Base-by-base conservation (phyloP, 257 asterid species). In the Nicotiana tabacum region DNA sequence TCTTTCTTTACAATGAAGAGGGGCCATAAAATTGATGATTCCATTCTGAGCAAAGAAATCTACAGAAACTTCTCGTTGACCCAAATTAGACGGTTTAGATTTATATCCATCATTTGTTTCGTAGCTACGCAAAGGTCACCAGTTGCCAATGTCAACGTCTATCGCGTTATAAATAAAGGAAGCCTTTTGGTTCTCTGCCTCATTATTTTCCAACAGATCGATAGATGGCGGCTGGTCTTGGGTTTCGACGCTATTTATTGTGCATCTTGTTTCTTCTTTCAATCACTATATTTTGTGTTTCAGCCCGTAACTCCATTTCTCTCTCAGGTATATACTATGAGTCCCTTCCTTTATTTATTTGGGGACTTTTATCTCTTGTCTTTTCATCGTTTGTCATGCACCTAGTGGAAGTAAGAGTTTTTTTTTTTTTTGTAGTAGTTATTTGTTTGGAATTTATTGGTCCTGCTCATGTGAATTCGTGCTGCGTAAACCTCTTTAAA, bases 61-160 rank as follows among this genome's bases (percentile, higher is more conserved):
- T 13, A 48, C 24, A 48, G 29, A 37, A 74, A 74, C 51, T 53
- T 13, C 79, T 24, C 21, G 37, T 74, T 74, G 62, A 74, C 79
- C 79, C 79, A 46, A 70, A 70, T 39, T 70, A 39, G 78, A 70
- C n/a, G 78, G 78, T n/a, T 70, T 70, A 43, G 1, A 70, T 21
- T 39, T 18, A 70, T 29, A 37, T 18, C n/a, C n/a, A 68, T 39
- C n/a, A 70, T 70, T 43, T 70, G 32, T 33, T 32, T 43, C 35
- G 78, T 48, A 53, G 79, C 39, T 57, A 74, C 62, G 79, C 27
- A 74, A 74, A 74, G 79, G 39, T 72, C 39, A 13, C 21, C 3
- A 74, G 21, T 48, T 74, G 62, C 61, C 29, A 48, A 74, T 74
- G 79, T 74, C 79, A 74, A 74, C 43, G 48, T 43, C 48, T 43